A percentile compares a stretch with the other conserved stretches of the same genome.
Conservation (phyloP, 257 asterid genomes). For the Nicotiana obtusifolia region DNA sequence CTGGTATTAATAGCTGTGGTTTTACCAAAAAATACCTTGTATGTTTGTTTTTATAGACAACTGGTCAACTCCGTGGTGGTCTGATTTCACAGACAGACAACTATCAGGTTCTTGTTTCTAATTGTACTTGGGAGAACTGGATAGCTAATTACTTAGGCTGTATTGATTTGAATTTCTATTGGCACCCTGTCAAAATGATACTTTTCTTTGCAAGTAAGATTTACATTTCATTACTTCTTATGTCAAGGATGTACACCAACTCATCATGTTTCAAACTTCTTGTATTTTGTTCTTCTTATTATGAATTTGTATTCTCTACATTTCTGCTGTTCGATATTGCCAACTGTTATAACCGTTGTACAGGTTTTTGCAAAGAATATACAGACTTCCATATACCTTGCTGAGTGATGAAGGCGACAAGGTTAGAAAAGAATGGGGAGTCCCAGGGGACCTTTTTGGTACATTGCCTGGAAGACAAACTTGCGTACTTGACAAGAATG, state of each 20-base stretch:
- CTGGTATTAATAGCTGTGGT: neutral
- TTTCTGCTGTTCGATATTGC: no score
- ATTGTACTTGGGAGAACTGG: neutral
- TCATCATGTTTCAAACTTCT: neutral
- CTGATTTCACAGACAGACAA: neutral
- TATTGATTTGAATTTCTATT: neutral
- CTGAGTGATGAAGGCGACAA: constrained; percentile 92
- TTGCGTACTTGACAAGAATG: constrained; percentile 91
- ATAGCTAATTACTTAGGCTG: neutral
- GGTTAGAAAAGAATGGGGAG: constrained; percentile 96
- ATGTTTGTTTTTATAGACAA: neutral
- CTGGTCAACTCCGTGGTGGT: neutral
- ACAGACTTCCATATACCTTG: constrained; percentile 73
- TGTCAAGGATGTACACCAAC: neutral
- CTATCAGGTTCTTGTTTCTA: neutral
- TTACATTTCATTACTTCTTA: neutral
- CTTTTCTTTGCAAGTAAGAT: neutral
- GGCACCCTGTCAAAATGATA: neutral
- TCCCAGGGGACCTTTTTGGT: constrained; percentile 89
- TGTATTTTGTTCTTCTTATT: neutral
- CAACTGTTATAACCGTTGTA: neutral
- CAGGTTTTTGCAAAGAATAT: constrained; percentile 93
- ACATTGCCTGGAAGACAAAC: constrained; percentile 96
- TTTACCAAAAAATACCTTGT: neutral
- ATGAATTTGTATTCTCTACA: no score